phyloP scores from a whole-genome alignment of 805 yeast species.

The Ogataea thermomethanolica region DNA sequence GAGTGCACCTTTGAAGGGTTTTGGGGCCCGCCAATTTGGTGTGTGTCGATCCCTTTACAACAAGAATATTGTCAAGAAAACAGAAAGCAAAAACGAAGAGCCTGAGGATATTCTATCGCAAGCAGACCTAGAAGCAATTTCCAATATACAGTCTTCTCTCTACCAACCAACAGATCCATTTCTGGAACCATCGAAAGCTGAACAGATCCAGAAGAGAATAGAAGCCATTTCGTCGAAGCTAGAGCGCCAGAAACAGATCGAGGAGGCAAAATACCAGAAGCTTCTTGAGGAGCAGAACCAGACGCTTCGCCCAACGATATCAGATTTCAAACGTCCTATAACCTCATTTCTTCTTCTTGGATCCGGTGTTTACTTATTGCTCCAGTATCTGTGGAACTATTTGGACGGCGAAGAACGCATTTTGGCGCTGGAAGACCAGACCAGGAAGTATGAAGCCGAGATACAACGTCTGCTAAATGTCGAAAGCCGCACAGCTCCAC shows the following conservation, averaged over 20 bases:
- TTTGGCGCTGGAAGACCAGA: slow-evolving; percentile 20
- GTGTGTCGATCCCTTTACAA: neutral
- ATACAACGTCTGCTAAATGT: slow-evolving; percentile 29
- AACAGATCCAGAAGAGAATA: slow-evolving; percentile 28
- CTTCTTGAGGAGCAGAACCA: slow-evolving; percentile 19
- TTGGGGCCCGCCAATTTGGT: slow-evolving; percentile 2
- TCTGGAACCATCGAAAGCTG: slow-evolving; percentile 27
- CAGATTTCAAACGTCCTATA: slow-evolving; percentile 34
- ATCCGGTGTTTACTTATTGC: slow-evolving; percentile 29
- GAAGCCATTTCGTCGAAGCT: slow-evolving; percentile 24
- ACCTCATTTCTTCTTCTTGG: slow-evolving; percentile 32
- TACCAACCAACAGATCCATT: slow-evolving; percentile 32
- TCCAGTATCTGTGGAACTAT: slow-evolving; percentile 33
- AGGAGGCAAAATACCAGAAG: slow-evolving; percentile 20
- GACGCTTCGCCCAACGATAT: slow-evolving; percentile 26
- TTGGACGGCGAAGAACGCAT: slow-evolving; percentile 32
- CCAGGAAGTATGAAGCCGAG: slow-evolving; percentile 23
- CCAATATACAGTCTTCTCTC: slow-evolving; percentile 19
- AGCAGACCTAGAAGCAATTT: slow-evolving; percentile 18
- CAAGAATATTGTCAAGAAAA: neutral
- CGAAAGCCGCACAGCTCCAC: slow-evolving; percentile 13
- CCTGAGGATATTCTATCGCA: slow-evolving; percentile 2
- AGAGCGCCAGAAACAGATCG: slow-evolving; percentile 22
- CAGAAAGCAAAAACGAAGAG: neutral
- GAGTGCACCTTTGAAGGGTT: neutral